Percentiles rank a stretch among this genome's conserved stretches.
Conservation (phyloP, 129 eudicot species). For the Calendula officinalis region DNA sequence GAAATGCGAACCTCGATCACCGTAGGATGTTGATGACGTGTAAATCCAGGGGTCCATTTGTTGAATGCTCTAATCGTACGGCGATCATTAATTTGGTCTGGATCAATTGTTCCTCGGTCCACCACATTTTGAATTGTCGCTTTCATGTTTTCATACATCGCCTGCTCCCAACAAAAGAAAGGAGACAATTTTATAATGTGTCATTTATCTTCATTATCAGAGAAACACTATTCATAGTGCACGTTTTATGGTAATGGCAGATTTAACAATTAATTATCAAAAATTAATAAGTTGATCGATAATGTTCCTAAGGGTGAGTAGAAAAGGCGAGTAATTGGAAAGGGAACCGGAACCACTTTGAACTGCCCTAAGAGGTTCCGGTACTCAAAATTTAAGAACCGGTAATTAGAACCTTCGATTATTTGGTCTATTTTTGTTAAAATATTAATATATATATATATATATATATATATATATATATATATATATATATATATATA, state of each 20-base stretch:
- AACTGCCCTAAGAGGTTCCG: no score
- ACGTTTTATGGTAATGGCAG: background rate
- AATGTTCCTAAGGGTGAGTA: no score
- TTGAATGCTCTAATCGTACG: conserved; percentile 32
- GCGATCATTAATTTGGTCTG: conserved; percentile 24
- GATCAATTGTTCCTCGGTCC: conserved; percentile 40
- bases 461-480: no score
- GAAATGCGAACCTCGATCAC: conserved; percentile 49
- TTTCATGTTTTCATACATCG: conserved; percentile 46
- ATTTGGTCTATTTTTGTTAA: no score
- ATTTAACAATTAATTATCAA: no score
- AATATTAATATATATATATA: no score
- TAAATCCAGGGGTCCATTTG: conserved; percentile 59
- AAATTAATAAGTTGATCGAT: no score
- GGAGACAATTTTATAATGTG: background rate
- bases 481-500: no score
- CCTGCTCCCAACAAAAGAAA: conserved; percentile 19
- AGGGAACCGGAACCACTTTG: no score
- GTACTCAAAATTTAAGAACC: no score
- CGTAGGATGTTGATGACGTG: conserved; percentile 67
- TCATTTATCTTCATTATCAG: background rate
- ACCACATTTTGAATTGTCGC: conserved; percentile 38
- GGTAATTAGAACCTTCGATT: no score
- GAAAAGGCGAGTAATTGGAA: no score
- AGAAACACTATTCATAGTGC: background rate